phyloP scores from a whole-genome alignment of 768 basidiomycete genomes.

The Podaxis sp. region DNA sequence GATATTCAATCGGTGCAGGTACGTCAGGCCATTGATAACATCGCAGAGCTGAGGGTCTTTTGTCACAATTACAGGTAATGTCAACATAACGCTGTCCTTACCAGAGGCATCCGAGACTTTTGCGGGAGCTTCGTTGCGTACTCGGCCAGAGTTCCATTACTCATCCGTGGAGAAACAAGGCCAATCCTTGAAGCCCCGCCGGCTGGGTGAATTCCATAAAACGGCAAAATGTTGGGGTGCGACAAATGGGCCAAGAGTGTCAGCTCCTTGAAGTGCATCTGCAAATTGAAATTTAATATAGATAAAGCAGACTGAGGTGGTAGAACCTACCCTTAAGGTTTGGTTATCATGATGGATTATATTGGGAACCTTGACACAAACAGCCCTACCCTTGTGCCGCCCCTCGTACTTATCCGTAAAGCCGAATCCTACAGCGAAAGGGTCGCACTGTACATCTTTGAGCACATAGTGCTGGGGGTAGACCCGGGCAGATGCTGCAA shows the following conservation, averaged over 20 bases:
- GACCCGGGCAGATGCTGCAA: neutral
- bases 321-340: neutral
- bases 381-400: neutral
- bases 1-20: neutral
- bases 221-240: neutral
- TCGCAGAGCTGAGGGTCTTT: neutral
- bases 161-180: neutral
- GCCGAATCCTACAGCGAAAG: neutral
- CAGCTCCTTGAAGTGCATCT: neutral
- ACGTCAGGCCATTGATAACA: neutral
- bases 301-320: neutral
- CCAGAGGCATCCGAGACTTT: neutral
- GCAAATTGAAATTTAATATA: neutral
- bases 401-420: neutral
- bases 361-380: neutral
- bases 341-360: neutral
- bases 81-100: neutral
- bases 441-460: neutral
- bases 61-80: neutral
- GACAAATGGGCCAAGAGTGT: neutral
- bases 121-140: neutral
- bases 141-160: neutral
- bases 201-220: constrained; percentile 54
- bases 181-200: neutral
- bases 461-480: neutral